Evolutionary conservation across 2,329 filamentous ascomycete genomes (phyloP), one percentile per base, ranked within the genome.

Genomic region (Pseudogymnoascus sp.): DNA sequence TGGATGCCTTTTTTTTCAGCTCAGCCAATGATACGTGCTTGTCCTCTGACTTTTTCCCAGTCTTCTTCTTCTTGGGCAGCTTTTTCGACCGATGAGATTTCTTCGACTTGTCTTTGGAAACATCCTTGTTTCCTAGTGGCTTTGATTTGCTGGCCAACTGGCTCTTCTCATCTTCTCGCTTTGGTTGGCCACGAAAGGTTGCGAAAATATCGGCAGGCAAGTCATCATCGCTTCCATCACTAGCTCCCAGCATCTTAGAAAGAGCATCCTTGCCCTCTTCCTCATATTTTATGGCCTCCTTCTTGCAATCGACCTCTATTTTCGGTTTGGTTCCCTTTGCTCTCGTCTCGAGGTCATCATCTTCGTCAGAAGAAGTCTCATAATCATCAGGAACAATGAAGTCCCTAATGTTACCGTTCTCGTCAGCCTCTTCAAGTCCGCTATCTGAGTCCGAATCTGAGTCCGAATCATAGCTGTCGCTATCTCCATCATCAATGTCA

Each of bases 1-100:
- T 84, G 59, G 78, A 77, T 0, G 85, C 87, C 25, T 89, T 82
- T 63, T 85, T 83, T 67, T 91, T 90, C 14, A 95, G 80, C 63
- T 87, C 79, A 0, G 85, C 84, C 3, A 89, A 77, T 1, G 82
- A 84, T 61, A 80, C 76, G 21, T 72, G 70, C 8, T 69, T 65
- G 21, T 72, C 72, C 38, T 69, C 67, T 37, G 71, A 70, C 49
- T 71, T 74, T 65, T 69, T 73, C 63, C 37, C 68, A 64, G 7
- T 53, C 49, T 63, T 38, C 38, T 65, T 37, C 68, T 69, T 61
- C 74, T 71, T 36, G 67, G 65, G 38, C 5, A n/a, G 63, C 34
- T 46, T 62, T 42, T 62, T 62, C 21, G 60, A 38, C 68, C 28
- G 49, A 56, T 21, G 28, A 14, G 28, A 36, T 56, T 56, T 56